phyloP scores from a whole-genome alignment of 441 rosid genomes.

The Gossypium trilobum region DNA sequence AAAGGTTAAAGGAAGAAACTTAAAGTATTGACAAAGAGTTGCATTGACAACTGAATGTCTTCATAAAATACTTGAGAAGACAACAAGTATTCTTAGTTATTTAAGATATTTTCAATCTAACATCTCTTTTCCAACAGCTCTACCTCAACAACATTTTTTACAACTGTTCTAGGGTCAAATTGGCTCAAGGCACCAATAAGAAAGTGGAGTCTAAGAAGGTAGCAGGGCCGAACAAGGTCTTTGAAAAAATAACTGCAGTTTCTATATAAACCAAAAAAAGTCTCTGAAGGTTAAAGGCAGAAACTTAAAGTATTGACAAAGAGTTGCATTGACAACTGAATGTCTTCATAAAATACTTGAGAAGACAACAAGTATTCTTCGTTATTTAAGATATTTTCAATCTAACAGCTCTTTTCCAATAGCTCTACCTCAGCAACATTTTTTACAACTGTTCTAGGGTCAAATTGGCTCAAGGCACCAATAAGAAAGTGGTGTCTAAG shows the following conservation, averaged over 20 bases:
- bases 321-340: slow-evolving; percentile 1
- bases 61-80: neutral
- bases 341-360: neutral
- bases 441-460: neutral
- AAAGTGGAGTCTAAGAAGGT: neutral
- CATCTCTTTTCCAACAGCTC: slow-evolving; percentile 7
- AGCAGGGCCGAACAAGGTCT: neutral
- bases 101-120: neutral
- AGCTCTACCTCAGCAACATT: neutral
- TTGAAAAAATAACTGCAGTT: neutral
- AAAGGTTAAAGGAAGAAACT: neutral
- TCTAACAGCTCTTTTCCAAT: neutral
- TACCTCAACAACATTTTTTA: neutral
- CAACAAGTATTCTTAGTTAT: neutral
- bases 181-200: neutral
- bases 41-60: neutral
- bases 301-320: neutral
- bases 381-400: neutral
- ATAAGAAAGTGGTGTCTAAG: neutral
- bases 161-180: neutral
- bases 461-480: neutral
- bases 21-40: neutral
- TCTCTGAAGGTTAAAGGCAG: neutral
- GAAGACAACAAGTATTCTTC: neutral
- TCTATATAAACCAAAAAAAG: neutral